These are phyloP conservation scores for Trifolium repens DNA, from an alignment of 306 rosid species.

Conservation along the genomic window DNA sequence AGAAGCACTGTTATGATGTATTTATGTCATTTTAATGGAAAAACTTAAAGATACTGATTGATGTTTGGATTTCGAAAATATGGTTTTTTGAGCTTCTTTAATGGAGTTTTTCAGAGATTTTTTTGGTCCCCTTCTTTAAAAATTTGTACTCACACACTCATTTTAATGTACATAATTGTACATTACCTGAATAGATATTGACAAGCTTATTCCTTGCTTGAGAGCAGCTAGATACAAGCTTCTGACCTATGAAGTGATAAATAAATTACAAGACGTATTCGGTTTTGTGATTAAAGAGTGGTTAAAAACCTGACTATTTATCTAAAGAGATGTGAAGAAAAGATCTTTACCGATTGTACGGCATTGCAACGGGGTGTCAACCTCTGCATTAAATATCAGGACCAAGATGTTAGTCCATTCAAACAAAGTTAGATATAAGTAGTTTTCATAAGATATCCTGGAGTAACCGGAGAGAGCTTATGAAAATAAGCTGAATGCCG, in stretches of 20 bases:
- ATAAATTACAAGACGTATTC: slow-evolving; percentile 5
- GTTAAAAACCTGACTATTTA: slow-evolving; percentile 22
- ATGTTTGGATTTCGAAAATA: too few relatives aligned
- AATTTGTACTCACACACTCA: background rate
- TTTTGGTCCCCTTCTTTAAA: too few relatives aligned
- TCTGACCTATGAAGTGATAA: slow-evolving; percentile 54
- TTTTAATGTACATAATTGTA: slow-evolving; percentile 26
- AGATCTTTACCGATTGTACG: slow-evolving; percentile 58
- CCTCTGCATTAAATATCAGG: slow-evolving; percentile 52
- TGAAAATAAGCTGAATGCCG: background rate
- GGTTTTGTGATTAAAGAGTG: background rate
- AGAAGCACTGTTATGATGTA: too few relatives aligned
- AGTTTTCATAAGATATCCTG: background rate
- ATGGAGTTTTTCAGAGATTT: too few relatives aligned
- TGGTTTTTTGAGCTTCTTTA: too few relatives aligned
- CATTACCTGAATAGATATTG: slow-evolving; percentile 69
- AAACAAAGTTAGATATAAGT: slow-evolving; percentile 7
- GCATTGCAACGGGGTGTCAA: slow-evolving; percentile 62
- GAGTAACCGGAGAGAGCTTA: too few relatives aligned
- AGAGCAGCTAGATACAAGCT: slow-evolving; percentile 72
- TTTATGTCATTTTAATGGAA: too few relatives aligned
- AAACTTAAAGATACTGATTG: too few relatives aligned
- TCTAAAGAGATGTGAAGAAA: background rate
- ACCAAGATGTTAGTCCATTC: slow-evolving; percentile 37
- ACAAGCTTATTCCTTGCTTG: slow-evolving; percentile 64